Percentiles rank a stretch among this genome's conserved stretches.
phyloP scores from a whole-genome alignment of 306 rosid species.

The Pueraria montana region DNA sequence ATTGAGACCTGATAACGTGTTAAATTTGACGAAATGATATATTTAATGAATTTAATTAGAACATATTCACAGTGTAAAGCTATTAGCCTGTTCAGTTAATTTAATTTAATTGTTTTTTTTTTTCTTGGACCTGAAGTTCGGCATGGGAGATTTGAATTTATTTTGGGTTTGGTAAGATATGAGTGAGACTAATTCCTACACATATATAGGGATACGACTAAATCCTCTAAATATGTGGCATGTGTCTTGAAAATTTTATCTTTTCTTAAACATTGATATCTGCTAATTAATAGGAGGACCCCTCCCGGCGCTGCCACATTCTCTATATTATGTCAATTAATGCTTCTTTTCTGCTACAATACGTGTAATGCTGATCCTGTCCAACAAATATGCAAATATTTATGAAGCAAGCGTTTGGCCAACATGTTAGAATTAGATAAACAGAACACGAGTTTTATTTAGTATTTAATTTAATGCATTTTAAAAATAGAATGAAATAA shows the following conservation, averaged over 20 bases:
- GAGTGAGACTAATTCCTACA: not conserved
- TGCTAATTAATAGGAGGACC: not conserved
- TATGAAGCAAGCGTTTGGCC: not conserved
- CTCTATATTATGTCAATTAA: not conserved
- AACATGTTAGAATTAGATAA: not conserved
- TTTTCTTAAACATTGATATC: not conserved
- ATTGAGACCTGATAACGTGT: no score
- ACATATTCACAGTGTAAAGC: no score
- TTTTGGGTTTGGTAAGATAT: not conserved
- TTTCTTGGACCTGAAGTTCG: not conserved
- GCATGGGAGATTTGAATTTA: not conserved
- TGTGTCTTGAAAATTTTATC: not conserved
- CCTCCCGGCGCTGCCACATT: not conserved
- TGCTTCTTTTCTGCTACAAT: not conserved
- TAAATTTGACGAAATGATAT: no score
- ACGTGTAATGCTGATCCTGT: not conserved
- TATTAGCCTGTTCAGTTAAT: no score
- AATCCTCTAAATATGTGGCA: not conserved
- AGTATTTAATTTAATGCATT: no score
- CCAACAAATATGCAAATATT: not conserved
- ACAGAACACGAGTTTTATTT: not conserved
- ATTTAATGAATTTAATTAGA: no score
- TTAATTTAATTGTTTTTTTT: no score
- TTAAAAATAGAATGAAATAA: not conserved
- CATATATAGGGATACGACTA: not conserved